phyloP scores from a whole-genome alignment of 805 yeast species.

The Lachancea fermentati region DNA sequence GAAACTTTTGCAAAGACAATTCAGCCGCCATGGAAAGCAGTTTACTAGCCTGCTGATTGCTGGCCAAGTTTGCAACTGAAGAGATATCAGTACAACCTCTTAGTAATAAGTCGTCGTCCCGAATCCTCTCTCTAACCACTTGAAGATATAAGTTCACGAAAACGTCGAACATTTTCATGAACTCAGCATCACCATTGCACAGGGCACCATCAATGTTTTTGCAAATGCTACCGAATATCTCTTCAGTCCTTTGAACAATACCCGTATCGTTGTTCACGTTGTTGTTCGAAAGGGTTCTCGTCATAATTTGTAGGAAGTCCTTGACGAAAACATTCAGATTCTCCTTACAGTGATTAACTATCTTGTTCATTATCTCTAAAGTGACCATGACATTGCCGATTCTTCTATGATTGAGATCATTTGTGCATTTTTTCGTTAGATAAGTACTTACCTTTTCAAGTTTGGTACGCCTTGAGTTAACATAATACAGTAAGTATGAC shows the following conservation, averaged over 20 bases:
- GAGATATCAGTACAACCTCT: constrained; percentile 32
- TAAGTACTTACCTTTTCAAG: constrained; percentile 78
- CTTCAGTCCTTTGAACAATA: constrained; percentile 47
- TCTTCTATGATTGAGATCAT: constrained; percentile 56
- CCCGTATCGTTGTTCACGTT: constrained; percentile 51
- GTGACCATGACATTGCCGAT: constrained; percentile 84
- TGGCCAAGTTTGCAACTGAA: constrained; percentile 23
- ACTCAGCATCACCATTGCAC: constrained; percentile 58
- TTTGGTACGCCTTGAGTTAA: constrained; percentile 82
- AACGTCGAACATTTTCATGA: constrained; percentile 42
- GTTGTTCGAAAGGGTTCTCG: constrained; percentile 37
- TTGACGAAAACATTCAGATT: constrained; percentile 79
- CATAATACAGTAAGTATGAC: constrained; percentile 81
- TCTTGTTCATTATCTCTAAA: constrained; percentile 57
- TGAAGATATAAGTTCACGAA: constrained; percentile 32
- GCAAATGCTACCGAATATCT: constrained; percentile 45
- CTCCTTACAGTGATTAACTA: constrained; percentile 72
- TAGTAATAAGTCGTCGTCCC: constrained; percentile 27
- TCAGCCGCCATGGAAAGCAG: constrained; percentile 23
- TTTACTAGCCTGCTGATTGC: constrained; percentile 26
- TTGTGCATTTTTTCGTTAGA: constrained; percentile 52
- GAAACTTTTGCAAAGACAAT: constrained; percentile 22
- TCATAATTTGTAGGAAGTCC: constrained; percentile 57
- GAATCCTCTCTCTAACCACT: constrained; percentile 20
- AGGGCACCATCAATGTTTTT: constrained; percentile 53